Evolutionary conservation across 2,329 filamentous ascomycete species (phyloP).

Genomic region (Xylariaceae sp.): DNA sequence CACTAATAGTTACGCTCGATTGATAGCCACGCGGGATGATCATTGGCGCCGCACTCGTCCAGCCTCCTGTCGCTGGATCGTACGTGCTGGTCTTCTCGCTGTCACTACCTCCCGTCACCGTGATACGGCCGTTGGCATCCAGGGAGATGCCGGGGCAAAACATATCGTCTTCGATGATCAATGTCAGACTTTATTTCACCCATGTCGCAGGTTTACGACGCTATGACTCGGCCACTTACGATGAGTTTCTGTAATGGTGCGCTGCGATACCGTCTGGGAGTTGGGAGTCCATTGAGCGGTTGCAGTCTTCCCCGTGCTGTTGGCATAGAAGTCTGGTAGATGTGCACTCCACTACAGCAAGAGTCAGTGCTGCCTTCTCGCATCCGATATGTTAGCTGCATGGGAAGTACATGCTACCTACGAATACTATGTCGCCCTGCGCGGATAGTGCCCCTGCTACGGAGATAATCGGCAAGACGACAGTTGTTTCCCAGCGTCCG

Average conservation of each 20-base stretch:
- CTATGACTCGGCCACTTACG: conserved; percentile 8
- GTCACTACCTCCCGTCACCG: conserved; percentile 51
- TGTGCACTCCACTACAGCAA: conserved; percentile 24
- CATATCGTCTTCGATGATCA: conserved; percentile 38
- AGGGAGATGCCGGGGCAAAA: conserved; percentile 52
- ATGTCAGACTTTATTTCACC: conserved; percentile 23
- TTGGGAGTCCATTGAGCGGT: conserved; percentile 20
- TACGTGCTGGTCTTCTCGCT: conserved; percentile 46
- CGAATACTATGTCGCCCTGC: conserved; percentile 25
- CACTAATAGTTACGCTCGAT: conserved; percentile 43
- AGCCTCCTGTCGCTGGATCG: conserved; percentile 35
- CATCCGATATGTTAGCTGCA: neutral
- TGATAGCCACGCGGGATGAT: conserved; percentile 49
- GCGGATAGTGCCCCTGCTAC: conserved; percentile 30
- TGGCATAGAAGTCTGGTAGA: conserved; percentile 17
- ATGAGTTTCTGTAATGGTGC: conserved; percentile 37
- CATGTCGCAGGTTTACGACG: neutral
- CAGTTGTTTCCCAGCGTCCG: conserved; percentile 34
- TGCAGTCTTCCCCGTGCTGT: conserved; percentile 21
- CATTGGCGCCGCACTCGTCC: conserved; percentile 40
- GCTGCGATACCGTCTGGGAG: conserved; percentile 27
- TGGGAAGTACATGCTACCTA: conserved; percentile 1
- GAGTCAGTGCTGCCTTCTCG: neutral
- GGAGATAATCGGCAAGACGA: conserved; percentile 36
- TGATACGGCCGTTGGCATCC: conserved; percentile 42